Base-by-base conservation (phyloP, 106 monocot species). In the Acanthochlamys bracteata region DNA sequence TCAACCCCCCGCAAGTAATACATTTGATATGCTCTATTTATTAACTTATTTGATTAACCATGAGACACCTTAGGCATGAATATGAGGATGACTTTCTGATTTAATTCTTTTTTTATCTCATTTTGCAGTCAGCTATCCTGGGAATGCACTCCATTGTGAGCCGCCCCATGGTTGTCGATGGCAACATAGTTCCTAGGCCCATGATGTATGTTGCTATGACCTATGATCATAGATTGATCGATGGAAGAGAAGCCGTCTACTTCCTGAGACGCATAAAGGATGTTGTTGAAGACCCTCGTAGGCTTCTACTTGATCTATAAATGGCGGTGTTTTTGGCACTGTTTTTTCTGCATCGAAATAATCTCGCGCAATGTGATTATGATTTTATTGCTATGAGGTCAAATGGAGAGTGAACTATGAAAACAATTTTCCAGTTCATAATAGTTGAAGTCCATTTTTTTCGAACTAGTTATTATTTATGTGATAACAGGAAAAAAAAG, bases 151-250 rank as follows among this genome's bases (percentile, higher is more conserved):
- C 90, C 1, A 84, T 95, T 21, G 84, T 84, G 3, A 56, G 47
- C 4, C 86, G 94, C 7, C 84, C 94, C 2, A 76, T 90, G 80
- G 94, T 90, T 24, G 86, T 90, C 15, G 75, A 71, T 27, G 82
- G 94, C 1, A 66, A 41, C 7, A 67, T 90, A 16, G 66, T 82
- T 19, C 69, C 86, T 11, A 86, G 94, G 73, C 94, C 90, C 15
- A 87, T 95, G 94, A 95, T 90, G 94, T 90, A 95, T 69, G 53
- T 90, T 54, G 86, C 94, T 0, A 65, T 95, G 73, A 95, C 90
- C 1, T 95, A 95, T 26, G 94, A 95, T 59, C 94, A 95, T 43
- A 69, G 94, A 53, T 63, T 95, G 51, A 95, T 95, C 9, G 86
- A 95, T 69, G 90, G 94, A 20, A 86, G 90, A 84, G 94, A 86